phyloP scores from a whole-genome alignment of 1,139 yeast species.

The Pichia sp. region DNA sequence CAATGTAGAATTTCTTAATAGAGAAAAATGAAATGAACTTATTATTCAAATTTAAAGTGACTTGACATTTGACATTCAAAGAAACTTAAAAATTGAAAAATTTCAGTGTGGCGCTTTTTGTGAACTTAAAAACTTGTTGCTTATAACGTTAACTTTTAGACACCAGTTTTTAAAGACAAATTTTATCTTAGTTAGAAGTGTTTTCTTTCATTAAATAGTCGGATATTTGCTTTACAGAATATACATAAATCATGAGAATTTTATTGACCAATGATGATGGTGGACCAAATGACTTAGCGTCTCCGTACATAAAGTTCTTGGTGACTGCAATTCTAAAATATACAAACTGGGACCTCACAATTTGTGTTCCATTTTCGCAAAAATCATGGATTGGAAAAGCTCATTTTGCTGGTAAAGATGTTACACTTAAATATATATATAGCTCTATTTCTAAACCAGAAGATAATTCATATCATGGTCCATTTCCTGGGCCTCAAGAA shows the following conservation, averaged over 20 bases:
- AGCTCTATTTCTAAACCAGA: constrained; percentile 37
- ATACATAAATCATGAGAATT: constrained; percentile 18
- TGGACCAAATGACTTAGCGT: constrained; percentile 72
- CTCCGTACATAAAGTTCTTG: constrained; percentile 81
- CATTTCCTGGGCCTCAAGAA: constrained; percentile 45
- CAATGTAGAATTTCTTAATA: no score
- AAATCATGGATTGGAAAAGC: constrained; percentile 98
- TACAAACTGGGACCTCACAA: constrained; percentile 81
- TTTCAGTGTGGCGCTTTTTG: no score
- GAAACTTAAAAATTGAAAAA: no score
- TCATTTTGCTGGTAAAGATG: constrained; percentile 80
- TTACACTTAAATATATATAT: constrained; percentile 63
- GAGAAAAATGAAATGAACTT: no score
- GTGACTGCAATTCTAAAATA: constrained; percentile 58
- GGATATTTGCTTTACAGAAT: no score
- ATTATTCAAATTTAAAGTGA: no score
- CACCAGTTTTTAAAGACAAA: no score
- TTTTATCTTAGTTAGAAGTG: no score
- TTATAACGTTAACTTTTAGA: no score
- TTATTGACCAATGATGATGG: constrained; percentile 89
- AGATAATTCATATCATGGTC: constrained; percentile 60
- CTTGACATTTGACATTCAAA: no score
- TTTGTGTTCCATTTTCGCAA: constrained; percentile 75
- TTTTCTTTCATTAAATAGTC: no score
- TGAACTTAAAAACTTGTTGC: no score